phyloP scores from a whole-genome alignment of 306 rosid species.

The Pyrus pyrifolia region DNA sequence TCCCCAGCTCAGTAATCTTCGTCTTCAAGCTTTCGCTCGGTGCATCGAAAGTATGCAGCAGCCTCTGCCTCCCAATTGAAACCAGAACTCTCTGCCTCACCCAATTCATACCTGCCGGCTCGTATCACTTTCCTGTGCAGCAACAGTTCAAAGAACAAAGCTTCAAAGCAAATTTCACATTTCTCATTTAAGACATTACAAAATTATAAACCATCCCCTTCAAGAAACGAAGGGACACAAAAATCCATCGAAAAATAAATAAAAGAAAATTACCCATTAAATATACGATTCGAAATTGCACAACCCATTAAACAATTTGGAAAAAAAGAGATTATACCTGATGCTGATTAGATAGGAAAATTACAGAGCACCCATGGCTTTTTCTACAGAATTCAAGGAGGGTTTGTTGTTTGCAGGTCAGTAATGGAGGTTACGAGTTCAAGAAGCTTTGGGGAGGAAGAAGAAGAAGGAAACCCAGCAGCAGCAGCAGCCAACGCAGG shows the following conservation, averaged over 20 bases:
- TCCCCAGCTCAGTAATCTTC: conserved; percentile 43
- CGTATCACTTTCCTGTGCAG: background rate
- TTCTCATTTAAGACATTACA: background rate
- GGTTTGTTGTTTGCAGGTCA: background rate
- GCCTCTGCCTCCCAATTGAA: conserved; percentile 3
- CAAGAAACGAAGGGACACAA: background rate
- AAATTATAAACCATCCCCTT: background rate
- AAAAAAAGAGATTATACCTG: background rate
- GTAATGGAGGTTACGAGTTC: background rate
- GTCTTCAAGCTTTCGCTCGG: conserved; percentile 42
- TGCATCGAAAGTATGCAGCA: conserved; percentile 20
- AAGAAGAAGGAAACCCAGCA: background rate
- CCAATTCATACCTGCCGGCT: conserved; percentile 16
- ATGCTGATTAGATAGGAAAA: background rate
- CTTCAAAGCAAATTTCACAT: background rate
- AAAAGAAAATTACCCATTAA: background rate
- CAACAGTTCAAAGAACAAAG: background rate
- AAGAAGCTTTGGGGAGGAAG: background rate
- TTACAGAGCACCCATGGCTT: background rate
- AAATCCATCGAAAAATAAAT: background rate
- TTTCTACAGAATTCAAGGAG: background rate
- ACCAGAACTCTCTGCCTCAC: conserved; percentile 22
- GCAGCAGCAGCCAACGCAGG: background rate
- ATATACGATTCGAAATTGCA: background rate
- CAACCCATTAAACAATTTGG: background rate